phyloP scores from a whole-genome alignment of 345 rosid genomes.

The Brassica incana region DNA sequence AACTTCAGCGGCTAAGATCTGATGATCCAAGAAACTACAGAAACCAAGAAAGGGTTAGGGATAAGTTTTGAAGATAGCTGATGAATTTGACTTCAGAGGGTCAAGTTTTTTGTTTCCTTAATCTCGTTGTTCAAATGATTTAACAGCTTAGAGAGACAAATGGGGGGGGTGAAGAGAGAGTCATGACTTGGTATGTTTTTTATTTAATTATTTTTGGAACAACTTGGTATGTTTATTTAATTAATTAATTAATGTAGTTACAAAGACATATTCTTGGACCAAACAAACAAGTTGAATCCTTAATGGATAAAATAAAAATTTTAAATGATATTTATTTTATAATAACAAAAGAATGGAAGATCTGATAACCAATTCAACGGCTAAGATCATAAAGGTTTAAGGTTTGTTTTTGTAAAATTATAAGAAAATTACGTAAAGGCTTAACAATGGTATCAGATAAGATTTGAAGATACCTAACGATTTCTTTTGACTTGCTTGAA shows the following conservation, averaged over 20 bases:
- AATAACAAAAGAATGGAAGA: neutral
- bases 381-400: slow-evolving; percentile 18
- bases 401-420: neutral
- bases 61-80: slow-evolving; percentile 19
- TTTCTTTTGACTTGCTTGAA: slow-evolving; percentile 3
- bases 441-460: slow-evolving; percentile 15
- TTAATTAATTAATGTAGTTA: slow-evolving; percentile 18
- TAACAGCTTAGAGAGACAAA: neutral
- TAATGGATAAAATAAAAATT: slow-evolving; percentile 19
- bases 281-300: slow-evolving; percentile 32
- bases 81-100: slow-evolving; percentile 16
- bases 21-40: neutral
- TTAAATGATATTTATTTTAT: neutral
- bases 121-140: slow-evolving; percentile 7
- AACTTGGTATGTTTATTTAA: slow-evolving; percentile 13
- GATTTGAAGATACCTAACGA: slow-evolving; percentile 1
- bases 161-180: neutral
- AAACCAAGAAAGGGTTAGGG: neutral
- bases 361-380: slow-evolving; percentile 9
- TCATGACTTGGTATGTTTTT: slow-evolving; percentile 22
- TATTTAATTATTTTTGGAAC: neutral
- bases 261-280: slow-evolving; percentile 26
- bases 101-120: slow-evolving; percentile 21
- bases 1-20: slow-evolving; percentile 25
- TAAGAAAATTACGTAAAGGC: neutral